Conservation (phyloP, 208 protist species). For the Wallacemonas rigidus region DNA sequence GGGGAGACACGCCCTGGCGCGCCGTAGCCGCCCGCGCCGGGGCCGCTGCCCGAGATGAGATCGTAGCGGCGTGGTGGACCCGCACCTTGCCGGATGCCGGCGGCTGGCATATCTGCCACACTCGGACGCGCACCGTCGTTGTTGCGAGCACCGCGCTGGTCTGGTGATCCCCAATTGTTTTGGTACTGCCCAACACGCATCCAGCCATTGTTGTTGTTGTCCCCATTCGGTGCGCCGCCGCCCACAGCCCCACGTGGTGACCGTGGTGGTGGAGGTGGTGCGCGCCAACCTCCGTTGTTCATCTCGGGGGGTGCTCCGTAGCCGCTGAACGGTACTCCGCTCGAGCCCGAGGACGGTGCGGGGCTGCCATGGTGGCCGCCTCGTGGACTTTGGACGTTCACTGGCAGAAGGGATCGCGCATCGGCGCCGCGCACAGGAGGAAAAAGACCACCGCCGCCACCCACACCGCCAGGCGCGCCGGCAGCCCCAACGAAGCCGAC, state of each 20-base stretch:
- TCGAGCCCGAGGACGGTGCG: background rate
- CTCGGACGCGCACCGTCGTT: background rate
- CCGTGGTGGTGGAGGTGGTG: background rate
- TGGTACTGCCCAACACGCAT: slow-evolving; percentile 11
- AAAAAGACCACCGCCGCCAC: background rate
- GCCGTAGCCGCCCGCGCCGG: background rate
- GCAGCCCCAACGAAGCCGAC: background rate
- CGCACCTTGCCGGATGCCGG: slow-evolving; percentile 14
- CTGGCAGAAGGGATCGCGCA: background rate
- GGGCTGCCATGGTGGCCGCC: background rate
- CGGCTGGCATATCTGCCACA: slow-evolving; percentile 7
- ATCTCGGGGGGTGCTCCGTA: background rate
- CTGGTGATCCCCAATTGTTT: slow-evolving; percentile 7
- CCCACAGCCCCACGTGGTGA: background rate
- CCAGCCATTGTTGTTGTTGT: background rate
- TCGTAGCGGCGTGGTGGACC: slow-evolving; percentile 6
- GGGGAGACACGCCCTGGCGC: background rate
- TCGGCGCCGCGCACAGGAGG: slow-evolving; percentile 2
- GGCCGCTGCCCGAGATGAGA: slow-evolving; percentile 12
- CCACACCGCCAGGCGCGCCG: background rate
- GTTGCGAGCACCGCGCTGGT: background rate
- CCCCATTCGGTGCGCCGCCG: background rate
- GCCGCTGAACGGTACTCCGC: slow-evolving; percentile 5
- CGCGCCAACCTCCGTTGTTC: background rate
- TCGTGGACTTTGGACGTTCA: background rate